These are phyloP conservation scores for Phytophthora hybrid DNA, from an alignment of 352 stramenopile species.

Conservation along the genomic window DNA sequence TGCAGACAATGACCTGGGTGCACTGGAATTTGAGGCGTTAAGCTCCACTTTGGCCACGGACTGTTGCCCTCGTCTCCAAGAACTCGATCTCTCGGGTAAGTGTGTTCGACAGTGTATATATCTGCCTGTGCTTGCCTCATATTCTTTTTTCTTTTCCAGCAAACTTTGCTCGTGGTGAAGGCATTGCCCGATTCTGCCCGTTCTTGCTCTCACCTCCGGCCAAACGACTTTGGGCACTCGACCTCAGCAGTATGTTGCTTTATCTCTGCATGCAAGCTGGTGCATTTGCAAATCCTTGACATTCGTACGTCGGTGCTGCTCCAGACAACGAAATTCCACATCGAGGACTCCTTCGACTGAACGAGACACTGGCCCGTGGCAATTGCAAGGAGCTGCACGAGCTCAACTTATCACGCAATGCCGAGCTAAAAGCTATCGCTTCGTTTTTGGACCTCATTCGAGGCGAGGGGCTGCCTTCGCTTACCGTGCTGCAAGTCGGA, in stretches of 20 bases:
- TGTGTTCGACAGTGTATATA: not conserved
- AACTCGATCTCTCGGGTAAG: slow-evolving; percentile 52
- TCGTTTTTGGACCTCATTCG: slow-evolving; percentile 68
- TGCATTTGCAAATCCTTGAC: not conserved
- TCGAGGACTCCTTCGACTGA: slow-evolving; percentile 45
- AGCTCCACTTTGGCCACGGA: slow-evolving; percentile 25
- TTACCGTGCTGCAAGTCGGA: slow-evolving; percentile 55
- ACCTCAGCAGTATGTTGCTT: slow-evolving; percentile 57
- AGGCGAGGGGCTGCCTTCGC: slow-evolving; percentile 54
- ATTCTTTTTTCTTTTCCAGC: slow-evolving; percentile 32
- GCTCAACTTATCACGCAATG: slow-evolving; percentile 65
- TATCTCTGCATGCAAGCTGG: not conserved
- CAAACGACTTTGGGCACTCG: slow-evolving; percentile 41
- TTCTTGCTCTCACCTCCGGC: slow-evolving; percentile 52
- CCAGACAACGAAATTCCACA: slow-evolving; percentile 65
- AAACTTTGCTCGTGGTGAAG: slow-evolving; percentile 55
- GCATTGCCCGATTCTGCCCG: slow-evolving; percentile 48
- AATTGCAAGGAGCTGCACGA: slow-evolving; percentile 55
- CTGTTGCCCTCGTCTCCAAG: slow-evolving; percentile 41
- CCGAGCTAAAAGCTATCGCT: slow-evolving; percentile 47
- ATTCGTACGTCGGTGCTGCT: not conserved
- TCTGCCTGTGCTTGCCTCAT: not conserved
- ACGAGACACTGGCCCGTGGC: slow-evolving; percentile 47
- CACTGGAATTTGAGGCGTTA: slow-evolving; percentile 49
- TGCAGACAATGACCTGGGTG: slow-evolving; percentile 47